These are phyloP conservation scores for Chenopodium album DNA, from an alignment of 148 eudicot species.

Conservation along the genomic window DNA sequence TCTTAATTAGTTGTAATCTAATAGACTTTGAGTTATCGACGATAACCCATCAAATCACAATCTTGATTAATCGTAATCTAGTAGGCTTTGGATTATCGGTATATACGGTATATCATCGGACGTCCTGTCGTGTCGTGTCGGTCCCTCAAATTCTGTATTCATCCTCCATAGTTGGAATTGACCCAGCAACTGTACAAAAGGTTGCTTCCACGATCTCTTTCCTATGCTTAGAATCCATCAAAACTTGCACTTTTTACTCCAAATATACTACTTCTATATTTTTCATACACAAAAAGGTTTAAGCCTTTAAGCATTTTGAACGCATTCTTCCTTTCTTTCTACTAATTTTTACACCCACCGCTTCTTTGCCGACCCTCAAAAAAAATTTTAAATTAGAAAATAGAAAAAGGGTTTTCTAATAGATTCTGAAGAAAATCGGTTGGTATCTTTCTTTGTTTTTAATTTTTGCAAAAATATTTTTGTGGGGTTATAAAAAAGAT, in stretches of 20 bases:
- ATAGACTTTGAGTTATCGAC: too few relatives aligned
- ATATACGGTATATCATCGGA: too few relatives aligned
- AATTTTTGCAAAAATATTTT: too few relatives aligned
- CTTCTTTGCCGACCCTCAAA: constrained; percentile 1
- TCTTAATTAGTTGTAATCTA: too few relatives aligned
- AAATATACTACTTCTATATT: neutral
- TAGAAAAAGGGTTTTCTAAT: neutral
- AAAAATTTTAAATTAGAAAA: neutral
- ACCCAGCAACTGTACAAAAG: neutral
- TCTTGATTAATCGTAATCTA: too few relatives aligned
- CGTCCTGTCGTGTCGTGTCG: too few relatives aligned
- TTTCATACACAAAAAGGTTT: neutral
- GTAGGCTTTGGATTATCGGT: too few relatives aligned
- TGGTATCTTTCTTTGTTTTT: too few relatives aligned
- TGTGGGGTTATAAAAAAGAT: neutral
- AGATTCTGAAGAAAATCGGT: neutral
- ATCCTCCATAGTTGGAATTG: neutral
- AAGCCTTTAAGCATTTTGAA: neutral
- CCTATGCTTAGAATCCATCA: constrained; percentile 2
- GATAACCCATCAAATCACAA: neutral
- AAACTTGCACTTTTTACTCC: neutral
- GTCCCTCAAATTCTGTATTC: neutral
- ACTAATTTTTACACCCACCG: neutral
- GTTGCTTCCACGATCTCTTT: constrained; percentile 29
- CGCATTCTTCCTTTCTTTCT: neutral